These are phyloP conservation scores for Trichothecium roseum DNA, from an alignment of 2,329 filamentous ascomycete species.

Conservation along the genomic window DNA sequence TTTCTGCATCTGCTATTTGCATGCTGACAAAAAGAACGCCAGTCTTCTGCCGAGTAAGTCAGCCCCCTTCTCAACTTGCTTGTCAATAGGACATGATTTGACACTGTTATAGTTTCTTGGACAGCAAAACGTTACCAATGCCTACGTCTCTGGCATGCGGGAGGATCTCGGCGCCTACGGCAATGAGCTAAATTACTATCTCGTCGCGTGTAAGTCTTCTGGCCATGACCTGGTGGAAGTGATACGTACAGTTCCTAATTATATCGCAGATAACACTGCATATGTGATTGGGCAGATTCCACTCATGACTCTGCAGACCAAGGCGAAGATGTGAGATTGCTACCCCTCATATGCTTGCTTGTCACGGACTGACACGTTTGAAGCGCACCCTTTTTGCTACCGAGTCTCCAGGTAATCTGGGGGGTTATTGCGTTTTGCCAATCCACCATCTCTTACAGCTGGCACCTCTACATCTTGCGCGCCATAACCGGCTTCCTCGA, in stretches of 20 bases:
- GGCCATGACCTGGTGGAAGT: background rate
- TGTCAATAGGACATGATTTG: background rate
- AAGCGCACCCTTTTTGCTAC: constrained; percentile 13
- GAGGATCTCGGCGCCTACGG: constrained; percentile 18
- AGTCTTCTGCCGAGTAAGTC: constrained; percentile 7
- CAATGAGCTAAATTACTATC: constrained; percentile 18
- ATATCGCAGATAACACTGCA: constrained; percentile 26
- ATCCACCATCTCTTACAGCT: constrained; percentile 12
- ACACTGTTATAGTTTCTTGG: constrained; percentile 5
- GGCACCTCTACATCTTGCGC: constrained; percentile 14
- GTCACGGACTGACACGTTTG: constrained; percentile 1
- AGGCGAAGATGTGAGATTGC: constrained; percentile 12
- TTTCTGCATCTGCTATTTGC: background rate
- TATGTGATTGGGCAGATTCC: constrained; percentile 15
- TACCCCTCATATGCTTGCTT: background rate
- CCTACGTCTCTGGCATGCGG: constrained; percentile 26
- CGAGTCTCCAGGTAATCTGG: constrained; percentile 13
- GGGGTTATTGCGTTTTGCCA: constrained; percentile 15
- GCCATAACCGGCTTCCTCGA: constrained; percentile 14
- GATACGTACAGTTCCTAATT: background rate
- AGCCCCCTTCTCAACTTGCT: background rate
- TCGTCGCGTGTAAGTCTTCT: constrained; percentile 18
- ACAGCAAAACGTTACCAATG: constrained; percentile 19
- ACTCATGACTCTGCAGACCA: constrained; percentile 17
- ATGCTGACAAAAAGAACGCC: background rate